Conservation (phyloP, 441 rosid species). For the Populus hybrid region DNA sequence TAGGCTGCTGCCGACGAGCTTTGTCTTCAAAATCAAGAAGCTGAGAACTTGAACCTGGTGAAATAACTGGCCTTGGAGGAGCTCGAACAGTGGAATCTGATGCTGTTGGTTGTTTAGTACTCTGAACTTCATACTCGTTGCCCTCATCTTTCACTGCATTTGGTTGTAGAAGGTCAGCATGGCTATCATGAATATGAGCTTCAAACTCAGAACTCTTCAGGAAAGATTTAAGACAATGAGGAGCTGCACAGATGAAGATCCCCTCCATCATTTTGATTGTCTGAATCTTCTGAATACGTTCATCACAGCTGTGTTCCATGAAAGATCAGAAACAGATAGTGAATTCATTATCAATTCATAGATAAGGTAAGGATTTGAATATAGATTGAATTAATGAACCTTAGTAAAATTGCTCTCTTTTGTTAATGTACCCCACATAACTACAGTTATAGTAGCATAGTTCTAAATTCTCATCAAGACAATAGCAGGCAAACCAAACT, state of each 20-base stretch:
- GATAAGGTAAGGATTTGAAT: neutral
- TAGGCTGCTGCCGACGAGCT: slow-evolving; percentile 43
- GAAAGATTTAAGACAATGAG: slow-evolving; percentile 93
- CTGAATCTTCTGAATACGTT: slow-evolving; percentile 90
- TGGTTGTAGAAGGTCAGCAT: slow-evolving; percentile 60
- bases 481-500: neutral
- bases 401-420: neutral
- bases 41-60: slow-evolving; percentile 58
- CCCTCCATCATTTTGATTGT: slow-evolving; percentile 97
- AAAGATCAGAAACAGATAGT: slow-evolving; percentile 6
- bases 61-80: slow-evolving; percentile 44
- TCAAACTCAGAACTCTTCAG: slow-evolving; percentile 73
- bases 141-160: slow-evolving; percentile 65
- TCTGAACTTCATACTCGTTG: slow-evolving; percentile 61
- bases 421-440: neutral
- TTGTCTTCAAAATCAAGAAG: slow-evolving; percentile 59
- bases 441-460: neutral
- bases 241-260: slow-evolving; percentile 93
- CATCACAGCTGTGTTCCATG: slow-evolving; percentile 62
- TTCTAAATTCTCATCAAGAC: neutral
- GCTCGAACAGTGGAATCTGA: slow-evolving; percentile 71
- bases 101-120: slow-evolving; percentile 60
- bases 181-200: slow-evolving; percentile 66
- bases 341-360: neutral
- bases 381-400: neutral